Conservation (phyloP, 2,329 filamentous ascomycete species). For the Sclerotinia sclerotiorum region DNA sequence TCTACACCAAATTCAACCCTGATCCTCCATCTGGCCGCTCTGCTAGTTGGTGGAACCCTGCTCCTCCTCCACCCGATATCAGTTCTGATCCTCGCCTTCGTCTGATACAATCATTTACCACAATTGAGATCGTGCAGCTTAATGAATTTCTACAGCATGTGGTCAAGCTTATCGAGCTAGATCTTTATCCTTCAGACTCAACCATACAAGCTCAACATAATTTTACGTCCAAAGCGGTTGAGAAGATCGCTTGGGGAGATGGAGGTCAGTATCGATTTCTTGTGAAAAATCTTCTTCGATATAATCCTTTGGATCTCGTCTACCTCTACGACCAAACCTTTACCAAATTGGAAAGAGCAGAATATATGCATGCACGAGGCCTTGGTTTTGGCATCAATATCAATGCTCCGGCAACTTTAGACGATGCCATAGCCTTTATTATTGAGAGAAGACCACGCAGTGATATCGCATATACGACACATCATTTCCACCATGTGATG, state of each 20-base stretch:
- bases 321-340: slow-evolving; percentile 37
- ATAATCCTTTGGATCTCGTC: slow-evolving; percentile 35
- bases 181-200: slow-evolving; percentile 38
- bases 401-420: slow-evolving; percentile 36
- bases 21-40: background rate
- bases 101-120: slow-evolving; percentile 35
- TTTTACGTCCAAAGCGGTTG: slow-evolving; percentile 31
- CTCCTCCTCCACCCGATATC: slow-evolving; percentile 29
- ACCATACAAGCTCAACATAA: slow-evolving; percentile 35
- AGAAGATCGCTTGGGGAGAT: slow-evolving; percentile 39
- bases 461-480: background rate
- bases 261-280: slow-evolving; percentile 33
- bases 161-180: slow-evolving; percentile 34
- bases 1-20: slow-evolving; percentile 36
- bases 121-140: slow-evolving; percentile 36
- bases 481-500: background rate
- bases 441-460: slow-evolving; percentile 5
- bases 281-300: slow-evolving; percentile 35
- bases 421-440: slow-evolving; percentile 5
- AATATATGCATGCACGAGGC: slow-evolving; percentile 34
- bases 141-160: slow-evolving; percentile 38
- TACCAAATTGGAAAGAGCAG: slow-evolving; percentile 35
- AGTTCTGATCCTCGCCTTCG: slow-evolving; percentile 35
- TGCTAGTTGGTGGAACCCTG: background rate
- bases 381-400: slow-evolving; percentile 26